Conservation (phyloP, 1,139 yeast genomes). For the Hansenula sp. region DNA sequence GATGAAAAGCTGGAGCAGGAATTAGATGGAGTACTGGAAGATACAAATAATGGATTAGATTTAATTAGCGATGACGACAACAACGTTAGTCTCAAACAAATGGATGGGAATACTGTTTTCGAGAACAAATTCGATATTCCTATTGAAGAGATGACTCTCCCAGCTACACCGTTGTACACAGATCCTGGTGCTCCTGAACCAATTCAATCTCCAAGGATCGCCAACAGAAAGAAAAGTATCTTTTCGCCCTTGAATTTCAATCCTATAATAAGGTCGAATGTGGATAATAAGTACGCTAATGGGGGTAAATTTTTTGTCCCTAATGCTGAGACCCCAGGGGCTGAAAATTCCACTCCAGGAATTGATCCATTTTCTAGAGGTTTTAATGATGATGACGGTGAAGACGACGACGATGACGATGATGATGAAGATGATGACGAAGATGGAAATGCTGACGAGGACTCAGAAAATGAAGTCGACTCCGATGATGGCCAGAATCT, state of each 20-base stretch:
- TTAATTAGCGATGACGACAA: conserved; percentile 23
- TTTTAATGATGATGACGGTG: conserved; percentile 26
- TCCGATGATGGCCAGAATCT: conserved; percentile 4
- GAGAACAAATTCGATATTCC: conserved; percentile 41
- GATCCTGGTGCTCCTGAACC: conserved; percentile 87
- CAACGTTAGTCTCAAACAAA: background rate
- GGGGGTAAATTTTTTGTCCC: conserved; percentile 80
- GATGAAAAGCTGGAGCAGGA: conserved; percentile 16
- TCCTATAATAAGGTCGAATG: conserved; percentile 68
- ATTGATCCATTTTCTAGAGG: conserved; percentile 19
- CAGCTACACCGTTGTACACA: conserved; percentile 50
- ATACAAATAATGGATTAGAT: conserved; percentile 8
- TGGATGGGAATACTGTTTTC: background rate
- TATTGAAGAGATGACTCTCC: conserved; percentile 50
- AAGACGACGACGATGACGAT: conserved; percentile 14
- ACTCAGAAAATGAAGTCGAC: conserved; percentile 17
- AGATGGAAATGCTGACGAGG: conserved; percentile 21
- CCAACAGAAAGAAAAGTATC: conserved; percentile 42
- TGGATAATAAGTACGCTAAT: conserved; percentile 77
- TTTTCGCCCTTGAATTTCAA: conserved; percentile 81
- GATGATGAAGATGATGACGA: conserved; percentile 10
- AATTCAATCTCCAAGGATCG: conserved; percentile 51
- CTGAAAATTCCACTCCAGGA: conserved; percentile 11
- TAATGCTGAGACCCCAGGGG: conserved; percentile 20
- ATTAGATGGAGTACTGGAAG: conserved; percentile 9